Evolutionary conservation across 768 basidiomycete species (phyloP).

Genomic region (Tremella yokohamensis): DNA sequence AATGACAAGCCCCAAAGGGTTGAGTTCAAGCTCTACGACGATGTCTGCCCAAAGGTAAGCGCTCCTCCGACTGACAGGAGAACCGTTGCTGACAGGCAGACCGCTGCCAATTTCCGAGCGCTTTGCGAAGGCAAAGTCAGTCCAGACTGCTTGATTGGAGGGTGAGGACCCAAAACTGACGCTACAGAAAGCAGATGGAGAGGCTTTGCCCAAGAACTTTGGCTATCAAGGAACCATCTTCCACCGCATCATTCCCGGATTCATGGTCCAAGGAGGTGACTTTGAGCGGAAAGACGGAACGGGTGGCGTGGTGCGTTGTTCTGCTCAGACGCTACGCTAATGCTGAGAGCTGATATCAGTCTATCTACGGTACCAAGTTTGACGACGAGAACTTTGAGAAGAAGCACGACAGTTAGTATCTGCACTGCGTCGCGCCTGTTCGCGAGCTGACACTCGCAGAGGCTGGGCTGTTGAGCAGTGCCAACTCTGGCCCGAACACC

Average conservation of each 20-base stretch:
- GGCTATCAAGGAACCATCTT: constrained; percentile 69
- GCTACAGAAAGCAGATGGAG: constrained; percentile 34
- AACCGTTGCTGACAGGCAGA: constrained; percentile 24
- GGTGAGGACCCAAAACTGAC: too few species aligned
- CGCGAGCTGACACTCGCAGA: constrained; percentile 22
- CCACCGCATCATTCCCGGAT: constrained; percentile 60
- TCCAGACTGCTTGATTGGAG: constrained; percentile 42
- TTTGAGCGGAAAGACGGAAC: constrained; percentile 60
- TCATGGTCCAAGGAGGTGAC: constrained; percentile 59
- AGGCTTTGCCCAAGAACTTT: constrained; percentile 54
- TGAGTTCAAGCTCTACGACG: constrained; percentile 80
- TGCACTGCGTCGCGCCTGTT: background rate
- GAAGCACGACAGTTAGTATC: constrained; percentile 38
- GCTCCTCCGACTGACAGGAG: background rate
- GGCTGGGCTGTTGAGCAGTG: constrained; percentile 57
- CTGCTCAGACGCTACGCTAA: background rate
- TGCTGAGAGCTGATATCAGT: background rate
- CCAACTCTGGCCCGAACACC: constrained; percentile 62
- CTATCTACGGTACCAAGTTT: constrained; percentile 26
- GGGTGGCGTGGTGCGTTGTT: constrained; percentile 44
- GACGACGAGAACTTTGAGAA: constrained; percentile 50
- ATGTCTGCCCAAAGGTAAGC: constrained; percentile 52
- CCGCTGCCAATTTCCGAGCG: constrained; percentile 66
- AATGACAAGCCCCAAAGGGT: constrained; percentile 28
- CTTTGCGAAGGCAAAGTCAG: constrained; percentile 61